A percentile compares a stretch with the other conserved stretches of the same genome.
Evolutionary conservation across 73 alveolate species (phyloP).

Genomic region (Paramecium sexaurelia): DNA sequence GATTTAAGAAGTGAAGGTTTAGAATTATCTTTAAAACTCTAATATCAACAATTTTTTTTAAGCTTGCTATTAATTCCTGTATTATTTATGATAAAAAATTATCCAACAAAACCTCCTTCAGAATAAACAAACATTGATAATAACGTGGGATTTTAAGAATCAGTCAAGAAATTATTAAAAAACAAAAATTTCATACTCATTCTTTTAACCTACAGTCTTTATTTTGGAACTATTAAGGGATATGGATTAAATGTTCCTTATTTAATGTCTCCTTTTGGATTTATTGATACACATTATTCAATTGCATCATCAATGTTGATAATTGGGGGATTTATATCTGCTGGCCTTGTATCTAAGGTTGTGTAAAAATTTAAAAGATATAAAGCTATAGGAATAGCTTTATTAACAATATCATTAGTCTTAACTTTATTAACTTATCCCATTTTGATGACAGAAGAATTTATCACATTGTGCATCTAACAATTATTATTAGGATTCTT

Average conservation of each 20-base stretch:
- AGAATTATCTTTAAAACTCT: background rate
- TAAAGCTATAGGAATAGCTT: background rate
- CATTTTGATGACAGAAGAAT: background rate
- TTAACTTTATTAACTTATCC: background rate
- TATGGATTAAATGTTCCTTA: constrained; percentile 7
- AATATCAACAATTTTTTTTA: background rate
- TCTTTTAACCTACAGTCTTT: background rate
- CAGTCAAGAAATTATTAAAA: background rate
- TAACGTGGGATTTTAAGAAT: background rate
- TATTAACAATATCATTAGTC: background rate
- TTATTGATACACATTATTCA: background rate
- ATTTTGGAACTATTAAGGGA: constrained; percentile 50
- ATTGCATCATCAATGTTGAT: constrained; percentile 15
- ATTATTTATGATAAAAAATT: background rate
- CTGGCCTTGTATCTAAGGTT: background rate
- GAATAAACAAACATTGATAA: background rate
- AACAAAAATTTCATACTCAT: constrained; percentile 8
- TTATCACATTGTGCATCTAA: background rate
- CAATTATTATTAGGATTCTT: constrained; percentile 8
- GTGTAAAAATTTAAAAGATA: constrained; percentile 14
- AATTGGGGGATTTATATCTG: constrained; percentile 5
- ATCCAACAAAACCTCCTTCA: constrained; percentile 38
- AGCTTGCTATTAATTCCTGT: background rate
- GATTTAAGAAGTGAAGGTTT: background rate
- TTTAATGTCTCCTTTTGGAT: constrained; percentile 55